Percentiles rank a stretch among this genome's conserved stretches.
These are phyloP conservation scores for Podaxis sp. DNA, from an alignment of 768 basidiomycete species.

Conservation along the genomic window DNA sequence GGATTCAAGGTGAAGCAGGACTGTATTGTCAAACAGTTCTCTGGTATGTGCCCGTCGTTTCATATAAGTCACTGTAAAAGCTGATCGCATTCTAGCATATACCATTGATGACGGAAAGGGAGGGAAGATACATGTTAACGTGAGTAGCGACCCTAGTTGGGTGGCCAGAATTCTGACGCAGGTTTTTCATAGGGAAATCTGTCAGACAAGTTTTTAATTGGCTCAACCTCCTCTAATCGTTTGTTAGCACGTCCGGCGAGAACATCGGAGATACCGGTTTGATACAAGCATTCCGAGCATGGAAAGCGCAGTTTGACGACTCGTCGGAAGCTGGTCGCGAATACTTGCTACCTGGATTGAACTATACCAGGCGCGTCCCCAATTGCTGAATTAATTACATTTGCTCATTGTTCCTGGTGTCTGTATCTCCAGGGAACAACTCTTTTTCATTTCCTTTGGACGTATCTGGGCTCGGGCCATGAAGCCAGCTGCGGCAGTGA, in stretches of 20 bases:
- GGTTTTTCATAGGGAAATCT: constrained; percentile 56
- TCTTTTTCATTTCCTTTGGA: constrained; percentile 91
- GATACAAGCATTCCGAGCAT: constrained; percentile 86
- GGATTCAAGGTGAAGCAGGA: constrained; percentile 80
- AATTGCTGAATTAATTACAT: not conserved
- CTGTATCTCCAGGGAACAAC: constrained; percentile 60
- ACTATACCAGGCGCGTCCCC: constrained; percentile 56
- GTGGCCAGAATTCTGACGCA: not conserved
- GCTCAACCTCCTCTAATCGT: constrained; percentile 9
- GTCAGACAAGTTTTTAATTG: constrained; percentile 33
- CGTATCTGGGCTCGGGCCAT: constrained; percentile 84
- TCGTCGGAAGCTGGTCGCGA: constrained; percentile 58
- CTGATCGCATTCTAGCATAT: constrained; percentile 46
- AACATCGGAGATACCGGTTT: constrained; percentile 86
- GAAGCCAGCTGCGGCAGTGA: constrained; percentile 71
- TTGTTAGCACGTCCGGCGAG: constrained; percentile 77
- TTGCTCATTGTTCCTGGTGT: not conserved
- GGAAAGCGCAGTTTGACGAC: constrained; percentile 73
- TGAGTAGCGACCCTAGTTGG: constrained; percentile 23
- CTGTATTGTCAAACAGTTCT: constrained; percentile 91
- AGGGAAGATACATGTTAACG: constrained; percentile 80
- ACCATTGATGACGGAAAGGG: constrained; percentile 84
- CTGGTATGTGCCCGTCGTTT: constrained; percentile 38
- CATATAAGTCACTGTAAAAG: not conserved
- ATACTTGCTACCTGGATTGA: constrained; percentile 77